Evolutionary conservation across 768 basidiomycete genomes (phyloP).

Genomic region (Boletus reticulatus): DNA sequence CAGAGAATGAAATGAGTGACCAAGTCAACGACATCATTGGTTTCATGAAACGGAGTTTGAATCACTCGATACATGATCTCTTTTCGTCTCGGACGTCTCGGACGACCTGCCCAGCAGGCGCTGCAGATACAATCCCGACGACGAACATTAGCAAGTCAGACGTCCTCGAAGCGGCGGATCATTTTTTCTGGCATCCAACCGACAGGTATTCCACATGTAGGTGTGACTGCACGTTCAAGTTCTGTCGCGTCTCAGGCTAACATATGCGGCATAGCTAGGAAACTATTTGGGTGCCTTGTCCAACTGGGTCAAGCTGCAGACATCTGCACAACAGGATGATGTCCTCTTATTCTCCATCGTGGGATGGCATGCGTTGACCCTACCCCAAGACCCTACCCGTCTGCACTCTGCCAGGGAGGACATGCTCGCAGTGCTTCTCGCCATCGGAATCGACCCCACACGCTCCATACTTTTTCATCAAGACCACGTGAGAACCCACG

Average conservation of each 20-base stretch:
- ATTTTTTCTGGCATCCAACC: slow-evolving; percentile 94
- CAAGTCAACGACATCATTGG: too few species aligned
- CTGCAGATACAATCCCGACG: slow-evolving; percentile 5
- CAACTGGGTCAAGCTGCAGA: slow-evolving; percentile 86
- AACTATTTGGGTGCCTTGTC: slow-evolving; percentile 90
- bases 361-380: slow-evolving; percentile 91
- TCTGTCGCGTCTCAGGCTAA: slow-evolving; percentile 4
- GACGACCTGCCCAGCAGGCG: not conserved
- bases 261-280: slow-evolving; percentile 58
- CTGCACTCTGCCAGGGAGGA: slow-evolving; percentile 67
- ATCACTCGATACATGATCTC: slow-evolving; percentile 18
- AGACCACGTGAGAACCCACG: slow-evolving; percentile 63
- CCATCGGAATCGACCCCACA: slow-evolving; percentile 80
- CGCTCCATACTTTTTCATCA: slow-evolving; percentile 81
- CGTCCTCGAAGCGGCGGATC: slow-evolving; percentile 31
- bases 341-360: slow-evolving; percentile 82
- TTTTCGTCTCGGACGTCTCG: slow-evolving; percentile 3
- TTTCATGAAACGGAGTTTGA: slow-evolving; percentile 30
- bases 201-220: slow-evolving; percentile 86
- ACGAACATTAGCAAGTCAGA: not conserved
- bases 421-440: slow-evolving; percentile 80
- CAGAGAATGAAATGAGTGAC: too few species aligned
- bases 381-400: slow-evolving; percentile 77
- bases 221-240: slow-evolving; percentile 9
- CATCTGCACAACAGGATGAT: slow-evolving; percentile 53